phyloP scores from a whole-genome alignment of 2,329 filamentous ascomycete genomes.

The Remersonia thermophila region DNA sequence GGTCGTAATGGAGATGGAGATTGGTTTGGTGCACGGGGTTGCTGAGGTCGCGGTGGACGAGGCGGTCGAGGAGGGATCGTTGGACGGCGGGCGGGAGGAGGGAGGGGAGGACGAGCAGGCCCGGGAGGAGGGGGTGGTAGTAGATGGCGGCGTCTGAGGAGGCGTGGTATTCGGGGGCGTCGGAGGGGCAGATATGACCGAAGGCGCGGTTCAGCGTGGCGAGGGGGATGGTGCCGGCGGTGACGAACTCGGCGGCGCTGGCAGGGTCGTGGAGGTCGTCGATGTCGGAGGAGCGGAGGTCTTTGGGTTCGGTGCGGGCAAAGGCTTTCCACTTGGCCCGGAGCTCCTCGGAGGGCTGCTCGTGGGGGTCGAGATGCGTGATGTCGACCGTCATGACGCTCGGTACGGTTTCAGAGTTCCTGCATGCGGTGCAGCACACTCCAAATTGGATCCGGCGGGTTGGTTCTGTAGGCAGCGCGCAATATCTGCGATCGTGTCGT shows the following conservation, averaged over 20 bases:
- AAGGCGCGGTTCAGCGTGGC: conserved; percentile 33
- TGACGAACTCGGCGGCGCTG: conserved; percentile 32
- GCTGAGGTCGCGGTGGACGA: conserved; percentile 56
- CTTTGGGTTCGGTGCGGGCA: conserved; percentile 44
- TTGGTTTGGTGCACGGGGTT: conserved; percentile 71
- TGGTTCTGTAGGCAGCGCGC: no score
- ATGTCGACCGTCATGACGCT: conserved; percentile 30
- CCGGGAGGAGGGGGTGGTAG: conserved; percentile 59
- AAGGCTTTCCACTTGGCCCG: conserved; percentile 64
- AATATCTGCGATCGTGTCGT: no score
- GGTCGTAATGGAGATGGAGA: conserved; percentile 34
- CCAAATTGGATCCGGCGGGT: no score
- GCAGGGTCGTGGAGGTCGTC: conserved; percentile 35
- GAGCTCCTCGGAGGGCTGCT: conserved; percentile 60
- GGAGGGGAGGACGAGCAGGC: conserved; percentile 64
- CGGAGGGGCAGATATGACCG: conserved; percentile 26
- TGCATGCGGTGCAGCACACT: no score
- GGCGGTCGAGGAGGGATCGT: conserved; percentile 52
- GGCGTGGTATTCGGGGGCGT: conserved; percentile 20
- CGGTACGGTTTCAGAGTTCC: no score
- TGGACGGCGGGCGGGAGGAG: conserved; percentile 62
- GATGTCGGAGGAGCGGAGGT: conserved; percentile 40
- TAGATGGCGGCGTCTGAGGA: conserved; percentile 40
- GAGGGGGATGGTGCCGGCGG: conserved; percentile 31
- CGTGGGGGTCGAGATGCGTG: conserved; percentile 56